Percentiles rank a stretch among this genome's conserved stretches.
These are phyloP conservation scores for Fusarium drepaniforme DNA, from an alignment of 2,329 filamentous ascomycete genomes.

Conservation along the genomic window DNA sequence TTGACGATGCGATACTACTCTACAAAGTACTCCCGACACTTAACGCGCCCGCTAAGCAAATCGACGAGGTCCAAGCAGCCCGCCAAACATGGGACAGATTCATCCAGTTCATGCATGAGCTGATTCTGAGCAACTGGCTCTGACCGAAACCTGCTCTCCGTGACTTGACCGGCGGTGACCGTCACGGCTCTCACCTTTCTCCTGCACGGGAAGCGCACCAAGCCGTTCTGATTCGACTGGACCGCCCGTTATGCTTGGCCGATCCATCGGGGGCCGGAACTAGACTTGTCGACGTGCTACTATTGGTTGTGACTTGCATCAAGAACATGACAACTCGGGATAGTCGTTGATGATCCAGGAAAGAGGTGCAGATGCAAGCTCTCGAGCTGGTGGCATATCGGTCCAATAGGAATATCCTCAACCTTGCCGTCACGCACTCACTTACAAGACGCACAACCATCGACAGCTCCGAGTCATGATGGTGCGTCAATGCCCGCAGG, in stretches of 20 bases:
- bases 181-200: conserved; percentile 27
- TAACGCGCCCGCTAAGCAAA: conserved; percentile 6
- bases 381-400: conserved; percentile 20
- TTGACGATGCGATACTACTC: conserved; percentile 7
- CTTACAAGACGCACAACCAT: conserved; percentile 21
- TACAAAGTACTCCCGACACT: conserved; percentile 2
- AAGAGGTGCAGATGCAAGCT: conserved; percentile 28
- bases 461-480: conserved; percentile 40
- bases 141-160: conserved; percentile 39
- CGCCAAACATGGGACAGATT: conserved; percentile 26
- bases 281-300: conserved; percentile 15
- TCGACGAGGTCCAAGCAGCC: conserved; percentile 21
- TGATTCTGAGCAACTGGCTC: conserved; percentile 34
- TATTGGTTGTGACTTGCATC: conserved; percentile 23
- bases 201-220: conserved; percentile 26
- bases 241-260: conserved; percentile 24
- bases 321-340: conserved; percentile 34
- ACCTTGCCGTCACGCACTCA: conserved; percentile 36
- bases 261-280: conserved; percentile 27
- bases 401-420: conserved; percentile 40
- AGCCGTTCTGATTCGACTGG: conserved; percentile 33
- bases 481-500: conserved; percentile 25
- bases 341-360: conserved; percentile 28
- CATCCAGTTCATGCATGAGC: conserved; percentile 44
- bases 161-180: conserved; percentile 37